Base-by-base conservation (phyloP, 1,284 basidiomycete species). In the Ceratobasidium sp. region DNA sequence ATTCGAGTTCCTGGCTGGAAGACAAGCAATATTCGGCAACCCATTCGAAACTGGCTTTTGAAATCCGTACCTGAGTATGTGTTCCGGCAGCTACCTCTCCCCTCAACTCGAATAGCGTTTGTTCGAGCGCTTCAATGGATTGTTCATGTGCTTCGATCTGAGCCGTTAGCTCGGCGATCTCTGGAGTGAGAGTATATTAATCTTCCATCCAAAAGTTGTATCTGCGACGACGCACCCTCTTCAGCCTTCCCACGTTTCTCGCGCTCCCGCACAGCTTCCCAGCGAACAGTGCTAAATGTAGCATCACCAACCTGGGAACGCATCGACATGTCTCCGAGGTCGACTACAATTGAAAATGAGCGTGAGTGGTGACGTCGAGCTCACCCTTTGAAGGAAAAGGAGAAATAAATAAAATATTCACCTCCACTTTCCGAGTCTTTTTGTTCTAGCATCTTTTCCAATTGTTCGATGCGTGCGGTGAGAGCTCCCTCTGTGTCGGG, bases 51-150 rank as follows among this genome's bases (percentile, higher is more conserved):
- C 7, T 23, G 52, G 14, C 38, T 27, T 16, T 7, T 10, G 30
- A 16, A 44, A 44, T 18, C 18, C 41, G 7, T 57, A 60, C 70
- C 44, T 73, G 30, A 33, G 23, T 88, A 81, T 95, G 94, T 65
- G 92, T 87, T 3, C 95, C 95, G 0, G 89, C 90, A 0, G 90
- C 93, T 38, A 95, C 90, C 83, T 94, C 91, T 2, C 91, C 91
- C 23, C 88, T 87, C 0, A 96, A 87, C 73, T 93, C 91, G 83
- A 93, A 94, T 23, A 96, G 88, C 38, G 88, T 88, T 81, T 92
- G 91, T 79, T 93, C 92, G 64, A 94, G 86, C 27, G 86, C 82
- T 46, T 93, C 92, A 35, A 93, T 81, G 85, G 71, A 89, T 81
- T 84, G 86, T 33, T 86, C 84, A 48, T 89, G 87, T 68, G 83